Evolutionary conservation across 2,329 filamentous ascomycete species (phyloP).

Genomic region (Ramularia collo-cygni): DNA sequence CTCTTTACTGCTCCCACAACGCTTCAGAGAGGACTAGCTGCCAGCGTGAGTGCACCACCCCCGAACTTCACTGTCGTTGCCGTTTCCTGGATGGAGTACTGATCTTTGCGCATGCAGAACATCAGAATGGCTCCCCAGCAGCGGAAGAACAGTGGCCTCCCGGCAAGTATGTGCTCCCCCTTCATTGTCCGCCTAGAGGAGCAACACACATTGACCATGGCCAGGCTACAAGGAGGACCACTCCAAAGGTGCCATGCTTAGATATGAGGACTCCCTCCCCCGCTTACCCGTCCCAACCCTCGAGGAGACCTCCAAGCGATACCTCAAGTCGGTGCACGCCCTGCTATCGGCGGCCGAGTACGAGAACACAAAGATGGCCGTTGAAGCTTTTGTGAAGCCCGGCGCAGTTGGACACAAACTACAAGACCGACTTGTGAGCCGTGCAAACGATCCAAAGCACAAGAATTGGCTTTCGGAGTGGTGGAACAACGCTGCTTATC

Average conservation of each 20-base stretch:
- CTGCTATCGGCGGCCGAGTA: slow-evolving; percentile 63
- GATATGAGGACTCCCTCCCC: slow-evolving; percentile 80
- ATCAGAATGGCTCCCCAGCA: slow-evolving; percentile 28
- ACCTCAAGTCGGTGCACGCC: slow-evolving; percentile 72
- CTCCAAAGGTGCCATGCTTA: slow-evolving; percentile 72
- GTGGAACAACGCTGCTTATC: slow-evolving; percentile 96
- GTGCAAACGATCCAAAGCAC: slow-evolving; percentile 68
- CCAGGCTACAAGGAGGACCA: slow-evolving; percentile 73
- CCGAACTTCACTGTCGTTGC: neutral
- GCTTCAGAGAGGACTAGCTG: slow-evolving; percentile 20
- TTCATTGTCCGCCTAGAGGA: neutral
- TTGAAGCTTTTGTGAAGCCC: slow-evolving; percentile 82
- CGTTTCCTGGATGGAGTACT: neutral
- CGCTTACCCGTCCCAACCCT: slow-evolving; percentile 72
- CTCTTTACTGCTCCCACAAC: slow-evolving; percentile 15
- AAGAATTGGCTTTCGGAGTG: slow-evolving; percentile 97
- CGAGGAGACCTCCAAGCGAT: slow-evolving; percentile 72
- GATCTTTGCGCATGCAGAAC: slow-evolving; percentile 7
- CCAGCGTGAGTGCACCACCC: slow-evolving; percentile 14
- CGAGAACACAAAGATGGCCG: slow-evolving; percentile 69
- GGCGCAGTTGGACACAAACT: slow-evolving; percentile 75
- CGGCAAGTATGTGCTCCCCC: slow-evolving; percentile 34
- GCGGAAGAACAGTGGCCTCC: slow-evolving; percentile 41
- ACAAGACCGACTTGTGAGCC: slow-evolving; percentile 78
- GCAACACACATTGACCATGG: neutral